Evolutionary conservation across 163 green algal species (phyloP), one percentile per base, ranked within the genome.

Genomic region (Volvox carteri): DNA sequence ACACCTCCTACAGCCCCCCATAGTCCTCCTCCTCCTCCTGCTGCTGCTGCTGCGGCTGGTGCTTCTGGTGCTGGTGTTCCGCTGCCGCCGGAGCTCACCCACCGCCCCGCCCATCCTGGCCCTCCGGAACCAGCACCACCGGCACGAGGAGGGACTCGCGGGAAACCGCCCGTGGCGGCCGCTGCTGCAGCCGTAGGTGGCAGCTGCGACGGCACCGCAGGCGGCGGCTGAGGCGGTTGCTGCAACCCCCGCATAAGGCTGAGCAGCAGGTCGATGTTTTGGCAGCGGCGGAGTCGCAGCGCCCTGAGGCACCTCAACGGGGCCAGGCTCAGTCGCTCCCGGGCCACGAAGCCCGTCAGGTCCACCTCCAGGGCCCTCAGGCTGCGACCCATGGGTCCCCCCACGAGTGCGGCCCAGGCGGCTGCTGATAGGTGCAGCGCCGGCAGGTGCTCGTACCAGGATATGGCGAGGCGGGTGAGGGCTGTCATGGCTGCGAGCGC

Each of bases 331-430:
- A 84, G 48, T 11, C 54, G 77, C 35, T 85, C 54, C 11, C 30
- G 33, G 30, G 7, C 74, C 3, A 67, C 74, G 39, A 28, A 54
- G 48, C 33, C 52, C 35, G 35, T 25, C 42, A 86, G 46, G 54
- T 86, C 78, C 1, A 86, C 78, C 4, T 75, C 54, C 37, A 86
- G 78, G 35, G 44, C 54, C 14, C 30, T 18, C 78, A 86, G 78
- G 54, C 8, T 41, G 41, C 23, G 60, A 50, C 21, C 56, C 79
- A 46, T 21, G 41, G 74, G 76, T 42, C 50, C 60, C 9, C 19
- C 28, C 14, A 86, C 23, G 12, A 86, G 58, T 18, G 11, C n/a
- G 16, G n/a, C 11, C 79, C 79, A 86, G 12, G 12, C 3, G 4
- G 2, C n/a, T 2, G 41, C 28, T 11, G 14, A 35, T 4, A 78